phyloP scores from a whole-genome alignment of 163 green algal species.

The Coccomyxa subellipsoidea region DNA sequence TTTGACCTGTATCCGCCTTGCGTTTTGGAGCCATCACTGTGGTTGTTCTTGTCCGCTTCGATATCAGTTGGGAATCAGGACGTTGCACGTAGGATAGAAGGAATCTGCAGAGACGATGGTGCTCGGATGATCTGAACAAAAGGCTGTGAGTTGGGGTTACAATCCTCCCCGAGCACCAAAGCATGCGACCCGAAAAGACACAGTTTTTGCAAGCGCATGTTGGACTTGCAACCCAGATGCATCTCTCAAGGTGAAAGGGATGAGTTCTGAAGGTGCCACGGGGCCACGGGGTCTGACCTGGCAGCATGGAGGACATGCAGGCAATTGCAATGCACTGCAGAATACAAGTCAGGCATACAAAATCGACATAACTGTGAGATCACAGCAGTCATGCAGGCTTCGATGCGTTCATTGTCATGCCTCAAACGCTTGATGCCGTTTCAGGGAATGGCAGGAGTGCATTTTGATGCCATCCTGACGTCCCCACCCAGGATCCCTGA shows the following conservation, averaged over 20 bases:
- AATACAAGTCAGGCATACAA: neutral
- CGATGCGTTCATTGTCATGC: neutral
- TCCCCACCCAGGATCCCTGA: neutral
- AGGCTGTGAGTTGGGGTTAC: too few relatives aligned
- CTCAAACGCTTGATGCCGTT: neutral
- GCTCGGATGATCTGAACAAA: too few relatives aligned
- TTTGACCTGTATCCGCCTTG: neutral
- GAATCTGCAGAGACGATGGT: too few relatives aligned
- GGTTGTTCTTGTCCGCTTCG: neutral
- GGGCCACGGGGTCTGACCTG: too few relatives aligned
- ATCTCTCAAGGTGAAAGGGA: too few relatives aligned
- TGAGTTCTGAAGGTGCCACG: too few relatives aligned
- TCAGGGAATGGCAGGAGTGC: neutral
- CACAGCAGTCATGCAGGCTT: neutral
- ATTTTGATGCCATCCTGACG: neutral
- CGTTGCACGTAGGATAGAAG: neutral
- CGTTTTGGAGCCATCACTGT: conserved; percentile 7
- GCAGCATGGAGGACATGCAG: too few relatives aligned
- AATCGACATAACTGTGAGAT: too few relatives aligned
- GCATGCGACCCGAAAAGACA: too few relatives aligned
- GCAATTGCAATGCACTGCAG: neutral
- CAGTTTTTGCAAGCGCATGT: too few relatives aligned
- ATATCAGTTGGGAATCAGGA: neutral
- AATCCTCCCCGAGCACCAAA: too few relatives aligned
- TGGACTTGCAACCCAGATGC: too few relatives aligned